Evolutionary conservation across 2,329 filamentous ascomycete species (phyloP), one percentile per base, ranked within the genome.

Genomic region (Diaporthe australafricana): DNA sequence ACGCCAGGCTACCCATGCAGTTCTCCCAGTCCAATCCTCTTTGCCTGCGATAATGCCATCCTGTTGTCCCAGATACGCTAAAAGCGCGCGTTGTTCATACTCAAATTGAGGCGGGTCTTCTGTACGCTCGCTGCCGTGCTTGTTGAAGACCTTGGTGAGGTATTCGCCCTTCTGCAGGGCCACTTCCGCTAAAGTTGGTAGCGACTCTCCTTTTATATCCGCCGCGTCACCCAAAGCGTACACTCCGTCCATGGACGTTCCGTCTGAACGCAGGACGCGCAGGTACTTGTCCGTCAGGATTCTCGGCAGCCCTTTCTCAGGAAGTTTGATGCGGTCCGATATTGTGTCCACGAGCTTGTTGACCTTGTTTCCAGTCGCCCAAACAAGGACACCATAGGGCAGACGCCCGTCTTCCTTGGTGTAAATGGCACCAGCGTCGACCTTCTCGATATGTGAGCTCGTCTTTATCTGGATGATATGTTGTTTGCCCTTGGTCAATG

Each of bases 1-100:
- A 60, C 83, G 77, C 84, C 83, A 85, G 0, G 83, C 83, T 47
- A 85, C 45, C 84, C 83, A 85, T 3, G 84, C 84, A 27, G 77
- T 76, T 11, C 78, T 72, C 0, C 83, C 83, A 9, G 82, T 84
- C 81, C 81, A 85, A 22, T 82, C 78, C 7, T 79, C 74, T 30
- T 78, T 77, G 3, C 83, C 83, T 2, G 78, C 80, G 6, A 84
- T 79, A 50, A 85, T 79, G 0, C 83, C 83, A 71, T 85, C 83
- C 17, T 79, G 78, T n/a, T 77, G 74, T 2, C 84, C 84, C 30
- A 84, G 77, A 72, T 85, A 85, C 1, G 82, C 81, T 47, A 85
- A 74, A 17, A 81, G 75, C 0, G 79, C 77, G 57, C 79, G 81
- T 53, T 83, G 79, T 67, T 81, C 76, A 71, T 84, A 84, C 68